These are phyloP conservation scores for Metschnikowia noctiluminum DNA, from an alignment of 805 yeast species.

Conservation along the genomic window DNA sequence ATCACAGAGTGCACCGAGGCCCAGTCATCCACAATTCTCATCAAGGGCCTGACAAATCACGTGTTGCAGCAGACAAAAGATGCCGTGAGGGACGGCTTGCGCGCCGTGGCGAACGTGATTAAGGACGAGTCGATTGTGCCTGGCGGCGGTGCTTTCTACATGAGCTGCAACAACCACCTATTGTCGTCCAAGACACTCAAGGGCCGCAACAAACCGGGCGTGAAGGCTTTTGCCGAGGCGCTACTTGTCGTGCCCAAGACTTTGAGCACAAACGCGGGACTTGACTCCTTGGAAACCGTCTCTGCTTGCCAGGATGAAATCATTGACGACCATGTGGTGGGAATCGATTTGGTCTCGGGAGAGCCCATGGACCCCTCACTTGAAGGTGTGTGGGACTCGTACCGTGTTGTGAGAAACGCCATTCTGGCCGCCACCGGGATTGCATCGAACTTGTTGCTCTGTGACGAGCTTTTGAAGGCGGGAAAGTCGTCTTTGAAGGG, in stretches of 20 bases:
- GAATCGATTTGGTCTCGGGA: conserved; percentile 86
- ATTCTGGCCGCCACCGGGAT: conserved; percentile 90
- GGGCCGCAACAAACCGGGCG: conserved; percentile 87
- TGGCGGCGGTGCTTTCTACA: conserved; percentile 95
- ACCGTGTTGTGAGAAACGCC: conserved; percentile 90
- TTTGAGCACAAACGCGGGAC: conserved; percentile 86
- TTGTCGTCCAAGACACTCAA: conserved; percentile 52
- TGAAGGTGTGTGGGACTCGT: conserved; percentile 97
- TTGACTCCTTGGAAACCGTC: conserved; percentile 85
- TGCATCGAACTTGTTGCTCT: conserved; percentile 83
- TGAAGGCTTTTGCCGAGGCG: conserved; percentile 91
- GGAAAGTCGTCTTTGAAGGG: conserved; percentile 89
- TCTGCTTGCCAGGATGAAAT: conserved; percentile 87
- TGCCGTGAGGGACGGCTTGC: conserved; percentile 94
- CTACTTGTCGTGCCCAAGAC: conserved; percentile 90
- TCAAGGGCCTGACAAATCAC: conserved; percentile 90
- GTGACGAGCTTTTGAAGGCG: conserved; percentile 96
- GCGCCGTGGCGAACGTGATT: conserved; percentile 89
- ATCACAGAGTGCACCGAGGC: conserved; percentile 89
- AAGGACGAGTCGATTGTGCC: conserved; percentile 85
- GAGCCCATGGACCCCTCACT: conserved; percentile 93
- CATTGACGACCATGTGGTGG: conserved; percentile 77
- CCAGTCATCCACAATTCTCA: conserved; percentile 84
- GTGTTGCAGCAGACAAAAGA: conserved; percentile 90
- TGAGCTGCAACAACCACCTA: conserved; percentile 74